Evolutionary conservation across 1,139 yeast genomes (phyloP).

Genomic region (Keqinozyma sinolaborantium): DNA sequence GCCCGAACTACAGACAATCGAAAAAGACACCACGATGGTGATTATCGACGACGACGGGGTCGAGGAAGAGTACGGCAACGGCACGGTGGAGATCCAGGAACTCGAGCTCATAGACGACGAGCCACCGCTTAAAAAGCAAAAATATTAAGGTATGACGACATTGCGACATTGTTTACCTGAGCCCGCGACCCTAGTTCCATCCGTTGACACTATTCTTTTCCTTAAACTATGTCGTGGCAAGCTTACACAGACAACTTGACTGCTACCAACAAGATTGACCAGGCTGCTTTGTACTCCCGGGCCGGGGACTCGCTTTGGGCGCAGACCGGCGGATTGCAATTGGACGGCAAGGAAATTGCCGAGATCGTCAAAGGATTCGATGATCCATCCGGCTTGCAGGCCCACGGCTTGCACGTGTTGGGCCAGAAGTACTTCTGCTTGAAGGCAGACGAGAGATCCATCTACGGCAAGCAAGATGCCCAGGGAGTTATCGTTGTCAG

Average conservation of each 20-base stretch:
- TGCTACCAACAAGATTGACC: slow-evolving; percentile 82
- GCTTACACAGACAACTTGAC: slow-evolving; percentile 93
- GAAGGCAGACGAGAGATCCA: slow-evolving; percentile 88
- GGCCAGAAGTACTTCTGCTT: slow-evolving; percentile 86
- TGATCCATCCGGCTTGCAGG: slow-evolving; percentile 74
- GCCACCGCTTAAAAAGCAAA: slow-evolving; percentile 20
- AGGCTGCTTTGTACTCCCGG: slow-evolving; percentile 88
- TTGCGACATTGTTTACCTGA: slow-evolving; percentile 1
- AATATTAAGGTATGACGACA: slow-evolving; percentile 4
- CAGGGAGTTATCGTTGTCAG: slow-evolving; percentile 89
- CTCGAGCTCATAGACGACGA: slow-evolving; percentile 8
- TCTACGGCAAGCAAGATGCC: slow-evolving; percentile 87
- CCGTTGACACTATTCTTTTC: too few species aligned
- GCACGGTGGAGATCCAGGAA: slow-evolving; percentile 4
- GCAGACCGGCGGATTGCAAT: slow-evolving; percentile 64
- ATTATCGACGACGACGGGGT: slow-evolving; percentile 9
- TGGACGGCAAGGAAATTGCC: slow-evolving; percentile 67
- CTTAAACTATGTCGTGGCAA: slow-evolving; percentile 40
- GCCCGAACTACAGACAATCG: slow-evolving; percentile 12
- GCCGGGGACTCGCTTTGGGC: slow-evolving; percentile 98
- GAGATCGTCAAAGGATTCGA: slow-evolving; percentile 78
- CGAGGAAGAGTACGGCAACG: slow-evolving; percentile 4
- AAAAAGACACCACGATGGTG: slow-evolving; percentile 5
- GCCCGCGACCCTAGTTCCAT: too few species aligned
- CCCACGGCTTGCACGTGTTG: slow-evolving; percentile 80